Percentiles rank a stretch among this genome's conserved stretches.
Conservation (phyloP, 2,329 filamentous ascomycete genomes). For the Botrytis sinoallii region DNA sequence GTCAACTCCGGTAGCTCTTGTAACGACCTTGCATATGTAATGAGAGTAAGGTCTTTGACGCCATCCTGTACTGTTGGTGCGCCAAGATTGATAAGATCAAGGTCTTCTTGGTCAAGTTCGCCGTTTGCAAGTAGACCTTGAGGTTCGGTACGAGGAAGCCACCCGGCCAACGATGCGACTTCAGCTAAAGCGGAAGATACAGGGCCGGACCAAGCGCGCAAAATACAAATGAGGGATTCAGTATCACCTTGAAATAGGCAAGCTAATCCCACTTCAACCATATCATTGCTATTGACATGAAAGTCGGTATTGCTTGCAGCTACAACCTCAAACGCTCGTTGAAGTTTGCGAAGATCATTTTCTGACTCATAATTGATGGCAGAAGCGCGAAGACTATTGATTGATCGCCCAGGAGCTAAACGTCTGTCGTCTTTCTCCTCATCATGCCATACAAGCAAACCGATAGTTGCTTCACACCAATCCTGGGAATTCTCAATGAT, state of each 20-base stretch:
- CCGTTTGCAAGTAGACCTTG: slow-evolving; percentile 52
- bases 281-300: slow-evolving; percentile 70
- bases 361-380: slow-evolving; percentile 48
- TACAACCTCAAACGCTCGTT: slow-evolving; percentile 63
- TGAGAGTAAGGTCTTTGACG: slow-evolving; percentile 75
- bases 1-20: slow-evolving; percentile 48
- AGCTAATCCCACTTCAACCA: slow-evolving; percentile 77
- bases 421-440: slow-evolving; percentile 59
- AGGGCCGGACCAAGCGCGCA: slow-evolving; percentile 77
- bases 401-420: slow-evolving; percentile 31
- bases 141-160: slow-evolving; percentile 64
- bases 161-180: slow-evolving; percentile 76
- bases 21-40: slow-evolving; percentile 69
- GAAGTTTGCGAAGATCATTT: slow-evolving; percentile 71
- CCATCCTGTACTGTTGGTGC: slow-evolving; percentile 58
- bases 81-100: slow-evolving; percentile 72
- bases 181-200: slow-evolving; percentile 77
- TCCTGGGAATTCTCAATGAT: slow-evolving; percentile 78
- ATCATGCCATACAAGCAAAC: slow-evolving; percentile 88
- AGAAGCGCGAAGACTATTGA: slow-evolving; percentile 35
- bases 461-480: slow-evolving; percentile 87
- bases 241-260: slow-evolving; percentile 80
- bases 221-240: slow-evolving; percentile 69
- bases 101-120: slow-evolving; percentile 75
- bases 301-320: slow-evolving; percentile 68